These are phyloP conservation scores for Rhinocladiella mackenziei DNA, from an alignment of 2,329 filamentous ascomycete species.

Conservation along the genomic window DNA sequence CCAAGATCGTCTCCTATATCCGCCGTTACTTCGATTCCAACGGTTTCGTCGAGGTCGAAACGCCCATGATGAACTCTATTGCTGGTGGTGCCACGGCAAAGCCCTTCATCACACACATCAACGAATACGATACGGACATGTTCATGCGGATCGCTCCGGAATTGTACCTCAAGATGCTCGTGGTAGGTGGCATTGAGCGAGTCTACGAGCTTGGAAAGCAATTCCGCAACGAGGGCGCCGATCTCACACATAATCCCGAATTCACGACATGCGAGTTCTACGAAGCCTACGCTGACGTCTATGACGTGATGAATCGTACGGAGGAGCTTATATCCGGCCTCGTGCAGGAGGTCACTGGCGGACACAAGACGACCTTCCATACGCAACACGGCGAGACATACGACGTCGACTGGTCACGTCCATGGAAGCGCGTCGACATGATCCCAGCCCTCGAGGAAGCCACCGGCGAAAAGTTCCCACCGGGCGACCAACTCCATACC, in stretches of 20 bases:
- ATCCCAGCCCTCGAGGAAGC: constrained; percentile 87
- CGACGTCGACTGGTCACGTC: constrained; percentile 91
- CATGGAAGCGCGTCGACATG: constrained; percentile 94
- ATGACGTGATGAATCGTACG: constrained; percentile 85
- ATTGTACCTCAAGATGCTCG: constrained; percentile 91
- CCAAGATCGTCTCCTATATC: constrained; percentile 85
- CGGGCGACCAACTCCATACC: constrained; percentile 84
- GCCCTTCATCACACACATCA: constrained; percentile 94
- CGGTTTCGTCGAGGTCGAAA: constrained; percentile 92
- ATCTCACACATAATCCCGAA: constrained; percentile 94
- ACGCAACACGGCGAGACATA: constrained; percentile 82
- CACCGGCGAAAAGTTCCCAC: constrained; percentile 88
- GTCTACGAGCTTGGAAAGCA: constrained; percentile 95
- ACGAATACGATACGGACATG: constrained; percentile 90
- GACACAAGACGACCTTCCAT: constrained; percentile 79
- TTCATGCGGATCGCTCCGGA: constrained; percentile 94
- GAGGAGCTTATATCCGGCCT: constrained; percentile 88
- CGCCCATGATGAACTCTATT: constrained; percentile 94
- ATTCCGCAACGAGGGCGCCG: constrained; percentile 90
- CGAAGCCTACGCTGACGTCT: constrained; percentile 85
- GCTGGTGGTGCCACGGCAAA: constrained; percentile 93
- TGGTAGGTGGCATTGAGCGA: constrained; percentile 88
- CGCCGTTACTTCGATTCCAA: constrained; percentile 81
- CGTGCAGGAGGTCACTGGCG: constrained; percentile 81
- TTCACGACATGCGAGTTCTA: constrained; percentile 99